Percentiles rank a stretch among this genome's conserved stretches.
phyloP scores from a whole-genome alignment of 106 monocot genomes.

The Dioscorea zingiberensis region DNA sequence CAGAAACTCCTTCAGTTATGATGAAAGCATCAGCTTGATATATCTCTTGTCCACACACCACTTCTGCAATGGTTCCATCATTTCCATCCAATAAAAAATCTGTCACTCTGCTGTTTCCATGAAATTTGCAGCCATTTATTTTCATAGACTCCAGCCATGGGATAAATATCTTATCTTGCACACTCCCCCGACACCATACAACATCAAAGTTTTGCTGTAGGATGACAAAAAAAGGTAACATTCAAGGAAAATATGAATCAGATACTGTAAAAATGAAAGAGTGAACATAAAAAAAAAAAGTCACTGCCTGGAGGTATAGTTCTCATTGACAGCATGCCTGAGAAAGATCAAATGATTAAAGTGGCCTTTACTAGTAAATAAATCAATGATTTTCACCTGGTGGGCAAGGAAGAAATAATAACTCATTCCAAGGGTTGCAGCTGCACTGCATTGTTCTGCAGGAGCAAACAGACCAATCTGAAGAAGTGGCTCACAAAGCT shows the following conservation, averaged over 20 bases:
- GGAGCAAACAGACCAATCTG: slow-evolving; percentile 68
- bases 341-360: background rate
- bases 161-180: slow-evolving; percentile 44
- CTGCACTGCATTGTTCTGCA: slow-evolving; percentile 67
- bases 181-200: slow-evolving; percentile 59
- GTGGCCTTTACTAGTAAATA: background rate
- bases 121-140: slow-evolving; percentile 45
- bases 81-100: slow-evolving; percentile 39
- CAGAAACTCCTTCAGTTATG: slow-evolving; percentile 46
- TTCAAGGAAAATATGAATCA: background rate
- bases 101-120: slow-evolving; percentile 27
- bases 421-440: slow-evolving; percentile 63
- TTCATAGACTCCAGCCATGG: slow-evolving; percentile 46
- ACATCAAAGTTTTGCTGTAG: slow-evolving; percentile 71
- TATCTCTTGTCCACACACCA: slow-evolving; percentile 42
- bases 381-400: slow-evolving; percentile 38
- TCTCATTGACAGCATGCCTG: background rate
- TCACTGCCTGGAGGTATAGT: too few species aligned
- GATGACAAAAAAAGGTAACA: slow-evolving; percentile 3
- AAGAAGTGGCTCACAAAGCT: slow-evolving; percentile 48
- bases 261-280: too few species aligned
- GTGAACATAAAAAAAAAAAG: too few species aligned
- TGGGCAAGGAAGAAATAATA: slow-evolving; percentile 59
- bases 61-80: slow-evolving; percentile 38
- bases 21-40: slow-evolving; percentile 65